A percentile compares a stretch with the other conserved stretches of the same genome.
Evolutionary conservation across 2,329 filamentous ascomycete species (phyloP).

Genomic region (Colletotrichum eleusines): DNA sequence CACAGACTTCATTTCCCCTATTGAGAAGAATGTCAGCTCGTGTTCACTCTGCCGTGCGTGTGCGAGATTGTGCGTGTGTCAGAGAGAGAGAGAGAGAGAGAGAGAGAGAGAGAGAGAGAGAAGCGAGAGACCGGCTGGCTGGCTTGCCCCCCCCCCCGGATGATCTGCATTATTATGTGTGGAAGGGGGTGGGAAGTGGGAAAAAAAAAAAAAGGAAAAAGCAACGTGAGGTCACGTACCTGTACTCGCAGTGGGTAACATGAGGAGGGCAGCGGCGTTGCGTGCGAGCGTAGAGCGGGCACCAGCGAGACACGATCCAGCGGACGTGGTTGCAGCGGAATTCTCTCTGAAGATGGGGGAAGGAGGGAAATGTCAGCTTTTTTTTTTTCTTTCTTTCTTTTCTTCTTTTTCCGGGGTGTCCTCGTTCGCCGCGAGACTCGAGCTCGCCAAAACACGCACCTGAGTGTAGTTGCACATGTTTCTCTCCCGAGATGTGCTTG

Average conservation of each 20-base stretch:
- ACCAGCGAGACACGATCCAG: slow-evolving; percentile 59
- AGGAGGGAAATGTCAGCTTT: slow-evolving; percentile 29
- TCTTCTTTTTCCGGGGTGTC: neutral
- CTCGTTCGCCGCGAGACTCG: neutral
- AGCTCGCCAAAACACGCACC: slow-evolving; percentile 46
- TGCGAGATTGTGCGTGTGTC: neutral
- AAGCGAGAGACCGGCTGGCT: neutral
- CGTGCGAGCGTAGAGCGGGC: slow-evolving; percentile 59
- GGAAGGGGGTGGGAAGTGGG: slow-evolving; percentile 4
- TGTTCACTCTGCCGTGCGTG: neutral
- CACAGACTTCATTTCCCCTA: slow-evolving; percentile 60
- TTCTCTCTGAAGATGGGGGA: slow-evolving; percentile 55
- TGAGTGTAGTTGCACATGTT: slow-evolving; percentile 66
- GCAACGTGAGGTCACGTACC: slow-evolving; percentile 46
- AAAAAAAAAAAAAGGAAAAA: too few species aligned
- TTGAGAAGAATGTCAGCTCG: slow-evolving; percentile 28
- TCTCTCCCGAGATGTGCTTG: neutral
- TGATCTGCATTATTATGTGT: slow-evolving; percentile 13
- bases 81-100: neutral
- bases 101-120: neutral
- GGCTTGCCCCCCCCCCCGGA: slow-evolving; percentile 1
- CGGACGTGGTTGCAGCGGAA: slow-evolving; percentile 66
- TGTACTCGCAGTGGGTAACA: slow-evolving; percentile 60
- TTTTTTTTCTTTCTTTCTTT: too few species aligned
- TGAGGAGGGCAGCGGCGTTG: slow-evolving; percentile 57